Percentiles rank a stretch among this genome's conserved stretches.
Conservation (phyloP, 805 yeast species). For the Starmera amethionina region DNA sequence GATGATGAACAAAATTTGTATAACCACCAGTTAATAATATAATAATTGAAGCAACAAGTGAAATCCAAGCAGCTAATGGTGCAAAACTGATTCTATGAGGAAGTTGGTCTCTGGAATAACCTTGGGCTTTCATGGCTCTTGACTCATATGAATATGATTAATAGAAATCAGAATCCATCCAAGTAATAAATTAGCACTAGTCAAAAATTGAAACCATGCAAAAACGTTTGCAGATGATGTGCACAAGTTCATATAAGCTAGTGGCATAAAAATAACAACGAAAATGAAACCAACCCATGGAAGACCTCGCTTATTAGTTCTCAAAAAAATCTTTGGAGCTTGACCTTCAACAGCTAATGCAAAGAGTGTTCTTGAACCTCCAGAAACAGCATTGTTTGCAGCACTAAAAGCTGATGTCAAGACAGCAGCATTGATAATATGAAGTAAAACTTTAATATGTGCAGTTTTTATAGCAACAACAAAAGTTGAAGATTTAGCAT, state of each 20-base stretch:
- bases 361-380: slow-evolving; percentile 21
- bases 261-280: slow-evolving; percentile 20
- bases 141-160: slow-evolving; percentile 20
- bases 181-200: slow-evolving; percentile 20
- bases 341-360: slow-evolving; percentile 24
- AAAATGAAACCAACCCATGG: slow-evolving; percentile 23
- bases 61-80: slow-evolving; percentile 18
- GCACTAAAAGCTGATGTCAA: slow-evolving; percentile 28
- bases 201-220: slow-evolving; percentile 24
- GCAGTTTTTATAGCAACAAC: slow-evolving; percentile 38
- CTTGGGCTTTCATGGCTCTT: slow-evolving; percentile 29
- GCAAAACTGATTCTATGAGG: slow-evolving; percentile 20
- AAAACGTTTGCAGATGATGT: slow-evolving; percentile 20
- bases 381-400: slow-evolving; percentile 18
- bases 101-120: slow-evolving; percentile 20
- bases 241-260: slow-evolving; percentile 23
- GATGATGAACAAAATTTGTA: slow-evolving; percentile 19
- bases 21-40: slow-evolving; percentile 24
- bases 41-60: slow-evolving; percentile 13
- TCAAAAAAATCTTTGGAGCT: slow-evolving; percentile 22
- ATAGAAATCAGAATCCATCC: slow-evolving; percentile 22
- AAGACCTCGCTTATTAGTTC: slow-evolving; percentile 23
- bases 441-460: slow-evolving; percentile 22
- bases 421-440: slow-evolving; percentile 25
- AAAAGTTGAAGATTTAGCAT: slow-evolving; percentile 22